phyloP scores from a whole-genome alignment of 306 rosid genomes.

The Quercus engelmannii region DNA sequence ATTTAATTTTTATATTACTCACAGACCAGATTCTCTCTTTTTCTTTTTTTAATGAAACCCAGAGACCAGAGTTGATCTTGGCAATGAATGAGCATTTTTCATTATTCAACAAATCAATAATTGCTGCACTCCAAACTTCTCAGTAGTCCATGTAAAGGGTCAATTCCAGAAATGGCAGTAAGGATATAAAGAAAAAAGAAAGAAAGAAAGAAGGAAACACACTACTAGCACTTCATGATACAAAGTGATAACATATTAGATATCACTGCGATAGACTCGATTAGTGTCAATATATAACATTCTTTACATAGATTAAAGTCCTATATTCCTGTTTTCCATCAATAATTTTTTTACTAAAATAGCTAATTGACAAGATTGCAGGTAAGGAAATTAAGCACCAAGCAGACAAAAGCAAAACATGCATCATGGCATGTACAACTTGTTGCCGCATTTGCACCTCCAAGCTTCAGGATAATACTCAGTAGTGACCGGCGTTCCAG shows the following conservation, averaged over 20 bases:
- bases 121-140: no score
- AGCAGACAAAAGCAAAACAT: conserved; percentile 4
- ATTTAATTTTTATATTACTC: no score
- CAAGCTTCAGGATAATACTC: conserved; percentile 98
- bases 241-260: background rate
- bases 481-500: conserved; percentile 76
- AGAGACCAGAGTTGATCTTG: no score
- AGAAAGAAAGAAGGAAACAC: background rate
- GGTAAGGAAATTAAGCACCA: background rate
- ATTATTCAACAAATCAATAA: no score
- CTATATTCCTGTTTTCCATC: conserved; percentile 19
- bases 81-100: no score
- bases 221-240: background rate
- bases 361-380: conserved; percentile 5
- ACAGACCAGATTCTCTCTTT: no score
- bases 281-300: conserved; percentile 21
- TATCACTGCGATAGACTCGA: conserved; percentile 6
- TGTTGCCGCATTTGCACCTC: conserved; percentile 97
- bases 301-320: conserved; percentile 21
- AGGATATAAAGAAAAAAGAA: no score
- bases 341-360: conserved; percentile 23
- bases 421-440: conserved; percentile 78
- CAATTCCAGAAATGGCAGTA: no score
- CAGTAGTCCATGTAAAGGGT: no score
- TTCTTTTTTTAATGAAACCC: no score